Base-by-base conservation (phyloP, 2,329 filamentous ascomycete genomes). In the Hymenoscyphus occultus region DNA sequence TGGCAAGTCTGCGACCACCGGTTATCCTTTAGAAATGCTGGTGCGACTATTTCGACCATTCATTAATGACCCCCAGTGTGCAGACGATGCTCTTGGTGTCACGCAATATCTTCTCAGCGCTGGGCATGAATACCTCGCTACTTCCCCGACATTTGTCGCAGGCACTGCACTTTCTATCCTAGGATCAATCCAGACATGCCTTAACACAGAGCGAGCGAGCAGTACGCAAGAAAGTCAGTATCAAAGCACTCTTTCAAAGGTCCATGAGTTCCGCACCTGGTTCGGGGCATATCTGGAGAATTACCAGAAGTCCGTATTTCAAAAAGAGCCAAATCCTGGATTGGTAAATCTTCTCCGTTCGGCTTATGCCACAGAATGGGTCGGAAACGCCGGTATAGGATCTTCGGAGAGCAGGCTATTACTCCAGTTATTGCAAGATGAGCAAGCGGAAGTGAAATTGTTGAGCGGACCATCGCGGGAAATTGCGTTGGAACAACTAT, bases 11-110 rank as follows among this genome's bases (percentile, higher is more conserved):
- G 91, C 90, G n/a, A 81, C 90, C 31, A 80, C 86, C 51, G 90
- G 90, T 0, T 98, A 98, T 74, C 91, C 92, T 12, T 77, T 97
- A 14, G 92, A 99, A 76, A 95, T 97, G 91, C 82, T 96, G 0
- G 82, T 99, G 1, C 91, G 93, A 72, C 89, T 90, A 1, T 81
- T 97, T 22, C 84, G 90, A 10, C 87, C 88, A 0, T 96, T 93
- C 70, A 80, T 98, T 5, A 89, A 89, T 1, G 90, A 98, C 70
- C 84, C 89, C 0, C 90, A 96, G 73, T 98, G 94, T 76, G 91
- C 93, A 10, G 92, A 97, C 73, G 95, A 99, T 78, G 89, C 91
- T 1, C 82, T 98, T 56, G 94, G 93, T 0, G 85, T 99, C 40
- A 87, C 91, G 66, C 90, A 92, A 75, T 97, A 96, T 76, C 83